These are phyloP conservation scores for Trypanosoma caninum DNA, from an alignment of 208 protist species.

Conservation along the genomic window DNA sequence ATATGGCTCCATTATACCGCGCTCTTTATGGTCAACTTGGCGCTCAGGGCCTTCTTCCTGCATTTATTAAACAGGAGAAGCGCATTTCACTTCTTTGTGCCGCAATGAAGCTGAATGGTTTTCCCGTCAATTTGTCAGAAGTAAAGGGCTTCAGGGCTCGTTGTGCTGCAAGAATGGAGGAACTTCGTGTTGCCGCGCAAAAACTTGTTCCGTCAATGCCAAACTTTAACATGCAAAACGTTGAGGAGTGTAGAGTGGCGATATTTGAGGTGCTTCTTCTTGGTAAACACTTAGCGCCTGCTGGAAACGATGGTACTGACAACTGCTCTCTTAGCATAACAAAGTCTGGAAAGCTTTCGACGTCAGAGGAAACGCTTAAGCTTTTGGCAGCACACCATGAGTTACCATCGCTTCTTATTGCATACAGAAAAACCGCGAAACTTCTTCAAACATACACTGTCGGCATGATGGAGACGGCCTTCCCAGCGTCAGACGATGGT, in stretches of 20 bases:
- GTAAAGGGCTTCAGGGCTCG: constrained; percentile 52
- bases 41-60: constrained; percentile 68
- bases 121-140: constrained; percentile 55
- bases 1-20: constrained; percentile 72
- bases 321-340: constrained; percentile 44
- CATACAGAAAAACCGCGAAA: constrained; percentile 83
- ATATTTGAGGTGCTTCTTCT: constrained; percentile 86
- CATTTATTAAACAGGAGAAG: constrained; percentile 86
- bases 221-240: constrained; percentile 86
- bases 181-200: constrained; percentile 27
- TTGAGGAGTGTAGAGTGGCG: constrained; percentile 72
- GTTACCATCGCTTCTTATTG: constrained; percentile 65
- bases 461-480: constrained; percentile 76
- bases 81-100: constrained; percentile 70
- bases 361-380: constrained; percentile 83
- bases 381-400: constrained; percentile 67
- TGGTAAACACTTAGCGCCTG: constrained; percentile 44
- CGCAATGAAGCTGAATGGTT: constrained; percentile 69
- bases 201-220: constrained; percentile 44
- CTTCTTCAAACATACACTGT: constrained; percentile 87
- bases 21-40: constrained; percentile 77
- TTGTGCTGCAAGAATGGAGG: constrained; percentile 51
- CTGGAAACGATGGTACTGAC: constrained; percentile 2
- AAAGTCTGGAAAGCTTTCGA: constrained; percentile 84
- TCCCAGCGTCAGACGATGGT: constrained; percentile 24